Base-by-base conservation (phyloP, 257 asterid species). In the Nicotiana obtusifolia region DNA sequence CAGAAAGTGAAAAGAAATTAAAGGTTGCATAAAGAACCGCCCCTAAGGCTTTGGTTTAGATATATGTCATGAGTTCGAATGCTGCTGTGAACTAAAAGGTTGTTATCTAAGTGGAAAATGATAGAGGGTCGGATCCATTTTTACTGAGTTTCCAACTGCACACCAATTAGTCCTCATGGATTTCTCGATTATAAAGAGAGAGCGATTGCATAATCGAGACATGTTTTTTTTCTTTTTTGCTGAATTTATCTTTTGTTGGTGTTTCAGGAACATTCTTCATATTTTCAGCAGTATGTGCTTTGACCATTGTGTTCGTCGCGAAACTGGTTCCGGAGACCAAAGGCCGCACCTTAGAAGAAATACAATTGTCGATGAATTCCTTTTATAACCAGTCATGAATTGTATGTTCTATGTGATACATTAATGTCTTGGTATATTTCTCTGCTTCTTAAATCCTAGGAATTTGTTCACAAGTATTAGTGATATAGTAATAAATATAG, bases 291-390 rank as follows among this genome's bases (percentile, higher is more conserved):
- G 80, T 91, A 28, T 84, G 94, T 82, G 98, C 92, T n/a, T 59
- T 86, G 4, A 92, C 96, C 2, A 15, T 92, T 76, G 7, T 92
- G 81, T 94, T 94, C 82, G 82, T 92, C 13, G 77, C 80, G 2
- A 91, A 81, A 89, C 90, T 91, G 84, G 97, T 93, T 44, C 97
- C 97, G 0, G 98, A 94, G 86, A 94, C 98, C 16, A 94, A 88
- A 82, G 98, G 96, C 7, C 96, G 94, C 1, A 89, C 95, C 0
- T 81, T 93, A 15, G 97, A 94, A 86, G 97, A 94, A 85, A 93
- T 92, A 81, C 97, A 93, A 71, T 91, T 92, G 11, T 92, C 93
- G 31, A 82, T 94, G 93, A 80, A 84, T 77, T 47, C 86, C 59
- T 92, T 89, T 53, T 71, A 13, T 56, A n/a, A 78, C 60, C 60